A percentile compares a stretch with the other conserved stretches of the same genome.
These are phyloP conservation scores for Maudiozyma pseudohumilis DNA, from an alignment of 805 yeast species.

Conservation along the genomic window DNA sequence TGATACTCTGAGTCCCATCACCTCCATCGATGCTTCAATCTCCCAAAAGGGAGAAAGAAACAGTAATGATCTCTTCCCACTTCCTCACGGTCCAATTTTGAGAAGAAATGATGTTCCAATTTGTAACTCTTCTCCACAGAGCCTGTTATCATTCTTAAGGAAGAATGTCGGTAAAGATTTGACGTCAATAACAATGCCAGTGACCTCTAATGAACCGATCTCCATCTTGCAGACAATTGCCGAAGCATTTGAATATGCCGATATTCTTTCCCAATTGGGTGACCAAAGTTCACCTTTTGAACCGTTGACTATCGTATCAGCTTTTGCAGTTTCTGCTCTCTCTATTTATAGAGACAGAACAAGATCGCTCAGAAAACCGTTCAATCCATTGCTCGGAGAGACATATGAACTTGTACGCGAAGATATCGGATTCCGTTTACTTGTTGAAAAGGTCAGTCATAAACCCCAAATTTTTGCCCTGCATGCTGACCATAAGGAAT, in stretches of 20 bases:
- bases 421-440: constrained; percentile 60
- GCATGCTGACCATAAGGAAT: constrained; percentile 57
- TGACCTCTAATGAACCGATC: constrained; percentile 85
- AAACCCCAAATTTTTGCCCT: constrained; percentile 76
- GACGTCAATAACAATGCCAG: constrained; percentile 83
- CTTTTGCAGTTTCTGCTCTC: constrained; percentile 70
- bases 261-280: constrained; percentile 53
- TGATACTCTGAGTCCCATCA: neutral
- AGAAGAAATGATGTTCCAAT: constrained; percentile 51
- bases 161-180: constrained; percentile 91
- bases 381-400: constrained; percentile 90
- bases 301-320: constrained; percentile 53
- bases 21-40: neutral
- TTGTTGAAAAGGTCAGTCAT: constrained; percentile 82
- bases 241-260: constrained; percentile 70
- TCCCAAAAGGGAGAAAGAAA: neutral
- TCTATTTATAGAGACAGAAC: constrained; percentile 65
- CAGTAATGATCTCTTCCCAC: constrained; percentile 47
- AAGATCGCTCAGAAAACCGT: constrained; percentile 78
- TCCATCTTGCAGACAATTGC: constrained; percentile 70
- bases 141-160: constrained; percentile 65
- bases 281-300: constrained; percentile 43
- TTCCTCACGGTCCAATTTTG: constrained; percentile 39
- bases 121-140: constrained; percentile 68
- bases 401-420: constrained; percentile 85